These are phyloP conservation scores for Platanthera guangdongensis DNA, from an alignment of 106 monocot genomes.

Conservation along the genomic window DNA sequence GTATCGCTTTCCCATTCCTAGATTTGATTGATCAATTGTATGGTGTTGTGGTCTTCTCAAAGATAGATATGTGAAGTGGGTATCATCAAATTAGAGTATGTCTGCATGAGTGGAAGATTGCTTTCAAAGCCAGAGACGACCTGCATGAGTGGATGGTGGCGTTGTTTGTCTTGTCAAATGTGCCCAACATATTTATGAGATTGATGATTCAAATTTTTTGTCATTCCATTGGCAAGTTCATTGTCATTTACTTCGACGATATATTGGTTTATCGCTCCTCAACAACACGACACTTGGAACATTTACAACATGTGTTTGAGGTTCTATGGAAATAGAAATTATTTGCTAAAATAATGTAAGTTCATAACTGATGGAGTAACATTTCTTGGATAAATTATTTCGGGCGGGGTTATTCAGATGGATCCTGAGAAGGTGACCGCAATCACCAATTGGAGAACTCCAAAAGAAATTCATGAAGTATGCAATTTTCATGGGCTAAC, in stretches of 20 bases:
- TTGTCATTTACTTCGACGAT: constrained; percentile 9
- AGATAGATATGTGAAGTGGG: neutral
- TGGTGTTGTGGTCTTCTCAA: constrained; percentile 2
- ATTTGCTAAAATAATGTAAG: neutral
- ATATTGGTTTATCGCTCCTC: neutral
- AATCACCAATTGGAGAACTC: no score
- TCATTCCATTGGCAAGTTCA: no score
- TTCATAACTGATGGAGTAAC: neutral
- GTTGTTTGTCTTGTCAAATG: constrained; percentile 13
- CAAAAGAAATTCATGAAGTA: neutral
- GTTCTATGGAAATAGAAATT: neutral
- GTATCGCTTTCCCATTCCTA: constrained; percentile 9
- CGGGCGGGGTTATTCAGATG: neutral
- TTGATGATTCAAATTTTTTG: neutral
- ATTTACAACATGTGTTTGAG: neutral
- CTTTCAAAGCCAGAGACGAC: constrained; percentile 13
- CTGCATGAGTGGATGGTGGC: constrained; percentile 20
- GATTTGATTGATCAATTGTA: constrained; percentile 5
- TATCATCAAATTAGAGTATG: neutral
- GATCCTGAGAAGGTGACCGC: constrained; percentile 5
- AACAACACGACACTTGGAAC: neutral
- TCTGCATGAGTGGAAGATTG: constrained; percentile 12
- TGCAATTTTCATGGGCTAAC: constrained; percentile 17
- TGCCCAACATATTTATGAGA: constrained; percentile 14
- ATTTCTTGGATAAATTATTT: constrained; percentile 10